A percentile compares a stretch with the other conserved stretches of the same genome.
Conservation (phyloP, 805 yeast genomes). For the Kluyveromyces dobzhanskii region DNA sequence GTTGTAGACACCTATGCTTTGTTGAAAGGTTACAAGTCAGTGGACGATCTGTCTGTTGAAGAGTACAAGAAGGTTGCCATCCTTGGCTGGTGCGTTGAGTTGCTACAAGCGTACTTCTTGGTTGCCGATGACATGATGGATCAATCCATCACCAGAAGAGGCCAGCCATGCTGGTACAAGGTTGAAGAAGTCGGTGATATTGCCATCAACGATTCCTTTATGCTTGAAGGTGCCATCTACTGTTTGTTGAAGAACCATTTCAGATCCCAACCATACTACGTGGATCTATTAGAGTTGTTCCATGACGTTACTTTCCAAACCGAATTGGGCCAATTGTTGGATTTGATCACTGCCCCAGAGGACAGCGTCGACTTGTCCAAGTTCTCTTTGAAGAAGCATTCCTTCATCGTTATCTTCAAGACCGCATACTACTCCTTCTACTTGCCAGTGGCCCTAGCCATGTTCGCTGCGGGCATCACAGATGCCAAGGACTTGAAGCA, state of each 20-base stretch:
- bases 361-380: conserved; percentile 82
- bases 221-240: conserved; percentile 93
- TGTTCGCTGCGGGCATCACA: conserved; percentile 80
- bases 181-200: conserved; percentile 74
- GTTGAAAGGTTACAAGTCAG: conserved; percentile 52
- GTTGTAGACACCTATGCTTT: conserved; percentile 89
- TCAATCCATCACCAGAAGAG: conserved; percentile 90
- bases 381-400: conserved; percentile 82
- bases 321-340: conserved; percentile 92
- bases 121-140: conserved; percentile 99
- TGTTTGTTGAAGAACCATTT: conserved; percentile 82
- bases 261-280: conserved; percentile 72
- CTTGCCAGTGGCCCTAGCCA: conserved; percentile 93
- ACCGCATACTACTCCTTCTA: conserved; percentile 97
- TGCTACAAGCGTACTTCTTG: conserved; percentile 90
- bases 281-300: conserved; percentile 84
- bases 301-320: conserved; percentile 98
- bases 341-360: conserved; percentile 95
- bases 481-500: conserved; percentile 73
- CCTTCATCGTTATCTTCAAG: conserved; percentile 91
- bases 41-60: conserved; percentile 50
- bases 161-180: conserved; percentile 97
- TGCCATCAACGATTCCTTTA: conserved; percentile 95
- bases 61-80: conserved; percentile 82
- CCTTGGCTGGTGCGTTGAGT: conserved; percentile 92